A percentile compares a stretch with the other conserved stretches of the same genome.
These are phyloP conservation scores for Ceratocystis albifundus DNA, from an alignment of 2,329 filamentous ascomycete genomes.

Conservation along the genomic window DNA sequence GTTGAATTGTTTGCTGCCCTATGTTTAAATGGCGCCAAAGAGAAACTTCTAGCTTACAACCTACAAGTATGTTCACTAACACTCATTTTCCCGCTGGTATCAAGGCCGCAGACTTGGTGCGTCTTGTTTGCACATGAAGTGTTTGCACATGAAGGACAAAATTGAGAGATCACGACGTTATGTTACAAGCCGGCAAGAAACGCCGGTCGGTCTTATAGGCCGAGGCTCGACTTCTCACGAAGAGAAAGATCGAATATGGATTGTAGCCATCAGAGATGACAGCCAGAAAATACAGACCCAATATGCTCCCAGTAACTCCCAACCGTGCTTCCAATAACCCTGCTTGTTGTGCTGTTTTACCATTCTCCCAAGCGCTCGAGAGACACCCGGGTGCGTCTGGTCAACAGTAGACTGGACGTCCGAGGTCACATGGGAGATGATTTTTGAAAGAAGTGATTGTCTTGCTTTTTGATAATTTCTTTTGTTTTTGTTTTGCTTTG, in stretches of 20 bases:
- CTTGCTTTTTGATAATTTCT: slow-evolving; percentile 21
- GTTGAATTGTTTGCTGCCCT: background rate
- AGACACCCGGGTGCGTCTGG: slow-evolving; percentile 22
- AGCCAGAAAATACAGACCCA: slow-evolving; percentile 30
- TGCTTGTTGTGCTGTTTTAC: slow-evolving; percentile 27
- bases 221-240: slow-evolving; percentile 44
- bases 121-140: background rate
- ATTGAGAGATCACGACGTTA: slow-evolving; percentile 20
- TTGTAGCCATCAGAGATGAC: slow-evolving; percentile 35
- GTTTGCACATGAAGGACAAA: slow-evolving; percentile 15
- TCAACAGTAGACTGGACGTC: slow-evolving; percentile 20
- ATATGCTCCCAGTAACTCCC: slow-evolving; percentile 28
- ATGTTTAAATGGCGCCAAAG: background rate
- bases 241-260: slow-evolving; percentile 42
- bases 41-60: background rate
- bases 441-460: slow-evolving; percentile 22
- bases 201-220: slow-evolving; percentile 65
- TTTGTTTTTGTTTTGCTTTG: slow-evolving; percentile 21
- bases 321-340: slow-evolving; percentile 23
- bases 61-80: background rate
- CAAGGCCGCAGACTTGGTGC: background rate
- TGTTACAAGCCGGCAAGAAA: slow-evolving; percentile 48
- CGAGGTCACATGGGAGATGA: slow-evolving; percentile 22
- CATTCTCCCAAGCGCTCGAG: slow-evolving; percentile 23
- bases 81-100: background rate